Base-by-base conservation (phyloP, 1,284 basidiomycete species). In the Cutaneotrichosporon dermatis region DNA sequence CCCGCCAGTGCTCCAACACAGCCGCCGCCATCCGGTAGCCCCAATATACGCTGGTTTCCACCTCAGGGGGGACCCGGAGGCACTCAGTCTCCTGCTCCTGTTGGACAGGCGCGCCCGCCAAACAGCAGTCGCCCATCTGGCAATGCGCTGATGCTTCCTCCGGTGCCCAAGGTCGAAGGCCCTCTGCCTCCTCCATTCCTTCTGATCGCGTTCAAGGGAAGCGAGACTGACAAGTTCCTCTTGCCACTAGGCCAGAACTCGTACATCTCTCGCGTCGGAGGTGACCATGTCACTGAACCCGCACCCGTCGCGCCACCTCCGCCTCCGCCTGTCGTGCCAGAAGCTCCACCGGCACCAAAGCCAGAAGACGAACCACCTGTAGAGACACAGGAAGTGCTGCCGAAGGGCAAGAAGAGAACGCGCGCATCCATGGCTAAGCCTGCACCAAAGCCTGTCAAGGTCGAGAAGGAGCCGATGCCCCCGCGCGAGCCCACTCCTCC, bases 181-280 rank as follows among this genome's bases (percentile, higher is more conserved):
- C 60, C 63, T 0, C 70, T 71, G 44, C 72, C 71, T 0, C 70
- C 73, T 5, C 69, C 72, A 0, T 76, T 76, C 59, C 64, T 76
- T 3, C 68, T 75, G 12, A 42, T 76, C 0, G 70, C 74, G 1
- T 76, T 76, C 70, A 74, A 72, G 51, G 74, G 75, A 15, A 54
- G 61, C 13, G 67, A 68, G 2, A 75, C 73, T 1, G 75, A 76
- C 52, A 76, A 76, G 51, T 75, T 67, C 52, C 54, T 75, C 3
- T 56, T 76, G 2, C 75, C 75, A 0, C 58, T 76, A 0, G 75
- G 75, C 1, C 42, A 59, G 3, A 50, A 66, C 40, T 72, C 72
- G 8, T 75, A 66, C 46, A 59, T 76, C 42, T 74, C 73, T 0
- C 63, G 75, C 6, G 61, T 74, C 1, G 75, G 73, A 1, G 74